A percentile compares a stretch with the other conserved stretches of the same genome.
phyloP scores from a whole-genome alignment of 495 filamentous ascomycete genomes.

The Xanthoparmelia taractica region DNA sequence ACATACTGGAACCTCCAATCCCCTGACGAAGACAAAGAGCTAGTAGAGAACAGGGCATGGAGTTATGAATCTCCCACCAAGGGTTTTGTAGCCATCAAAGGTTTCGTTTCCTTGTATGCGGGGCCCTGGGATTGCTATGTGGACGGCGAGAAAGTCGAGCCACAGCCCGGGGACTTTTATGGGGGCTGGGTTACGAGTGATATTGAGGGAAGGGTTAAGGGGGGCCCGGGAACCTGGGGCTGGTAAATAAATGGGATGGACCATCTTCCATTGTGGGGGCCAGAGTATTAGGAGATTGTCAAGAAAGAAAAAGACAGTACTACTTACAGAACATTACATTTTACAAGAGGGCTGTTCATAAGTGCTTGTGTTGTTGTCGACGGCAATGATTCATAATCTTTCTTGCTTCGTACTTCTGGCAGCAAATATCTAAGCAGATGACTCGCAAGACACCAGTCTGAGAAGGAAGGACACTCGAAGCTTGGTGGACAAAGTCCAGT shows the following conservation, averaged over 20 bases:
- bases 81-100: slow-evolving; percentile 42
- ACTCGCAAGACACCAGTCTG: background rate
- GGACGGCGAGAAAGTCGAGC: slow-evolving; percentile 49
- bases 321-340: too few species aligned
- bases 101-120: slow-evolving; percentile 46
- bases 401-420: too few species aligned
- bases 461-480: slow-evolving; percentile 58
- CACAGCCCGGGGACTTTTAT: slow-evolving; percentile 53
- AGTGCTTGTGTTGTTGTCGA: too few species aligned
- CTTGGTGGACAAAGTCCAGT: slow-evolving; percentile 83
- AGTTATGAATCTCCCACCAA: slow-evolving; percentile 44
- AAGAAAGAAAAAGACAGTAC: too few species aligned
- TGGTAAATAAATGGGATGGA: too few species aligned
- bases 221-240: slow-evolving; percentile 33
- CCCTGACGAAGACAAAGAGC: slow-evolving; percentile 31
- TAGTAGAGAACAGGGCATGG: slow-evolving; percentile 46
- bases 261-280: too few species aligned
- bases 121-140: slow-evolving; percentile 54
- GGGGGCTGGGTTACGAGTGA: slow-evolving; percentile 53
- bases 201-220: slow-evolving; percentile 48
- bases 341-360: too few species aligned
- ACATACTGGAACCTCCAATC: slow-evolving; percentile 41
- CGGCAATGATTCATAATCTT: too few species aligned
- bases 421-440: too few species aligned
- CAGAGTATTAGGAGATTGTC: too few species aligned